A percentile compares a stretch with the other conserved stretches of the same genome.
Evolutionary conservation across 2,329 filamentous ascomycete species (phyloP).

Genomic region (Rhynchosporium agropyri): DNA sequence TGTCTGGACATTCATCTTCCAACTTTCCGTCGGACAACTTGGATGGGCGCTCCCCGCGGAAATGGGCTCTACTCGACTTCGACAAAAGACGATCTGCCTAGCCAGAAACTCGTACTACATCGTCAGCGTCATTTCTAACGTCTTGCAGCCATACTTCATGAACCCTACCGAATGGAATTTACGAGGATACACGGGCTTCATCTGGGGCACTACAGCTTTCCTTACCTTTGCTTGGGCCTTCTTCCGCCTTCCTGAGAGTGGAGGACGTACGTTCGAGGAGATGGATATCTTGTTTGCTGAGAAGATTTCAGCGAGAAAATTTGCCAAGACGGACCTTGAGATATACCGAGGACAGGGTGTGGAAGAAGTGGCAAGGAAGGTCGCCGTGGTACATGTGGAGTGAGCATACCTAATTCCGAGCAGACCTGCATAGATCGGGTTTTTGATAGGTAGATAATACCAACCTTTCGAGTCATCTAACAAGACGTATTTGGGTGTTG

Average conservation of each 20-base stretch:
- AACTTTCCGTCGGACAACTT: slow-evolving; percentile 12
- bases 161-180: neutral
- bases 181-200: neutral
- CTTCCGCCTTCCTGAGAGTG: slow-evolving; percentile 12
- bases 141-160: slow-evolving; percentile 36
- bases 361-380: slow-evolving; percentile 13
- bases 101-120: slow-evolving; percentile 8
- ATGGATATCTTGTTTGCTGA: slow-evolving; percentile 5
- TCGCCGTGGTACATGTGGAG: slow-evolving; percentile 12
- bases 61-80: slow-evolving; percentile 12
- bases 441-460: too few relatives aligned
- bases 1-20: slow-evolving; percentile 12
- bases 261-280: neutral
- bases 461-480: too few relatives aligned
- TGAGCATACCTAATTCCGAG: neutral
- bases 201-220: slow-evolving; percentile 11
- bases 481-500: too few relatives aligned
- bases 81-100: slow-evolving; percentile 9
- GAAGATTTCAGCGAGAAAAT: slow-evolving; percentile 5
- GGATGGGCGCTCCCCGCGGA: slow-evolving; percentile 11
- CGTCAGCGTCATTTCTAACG: neutral
- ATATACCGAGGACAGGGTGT: slow-evolving; percentile 37
- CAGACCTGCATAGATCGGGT: too few relatives aligned
- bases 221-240: neutral
- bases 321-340: slow-evolving; percentile 39